Base-by-base conservation (phyloP, 108 stramenopile species). In the Nitzschia sp. region DNA sequence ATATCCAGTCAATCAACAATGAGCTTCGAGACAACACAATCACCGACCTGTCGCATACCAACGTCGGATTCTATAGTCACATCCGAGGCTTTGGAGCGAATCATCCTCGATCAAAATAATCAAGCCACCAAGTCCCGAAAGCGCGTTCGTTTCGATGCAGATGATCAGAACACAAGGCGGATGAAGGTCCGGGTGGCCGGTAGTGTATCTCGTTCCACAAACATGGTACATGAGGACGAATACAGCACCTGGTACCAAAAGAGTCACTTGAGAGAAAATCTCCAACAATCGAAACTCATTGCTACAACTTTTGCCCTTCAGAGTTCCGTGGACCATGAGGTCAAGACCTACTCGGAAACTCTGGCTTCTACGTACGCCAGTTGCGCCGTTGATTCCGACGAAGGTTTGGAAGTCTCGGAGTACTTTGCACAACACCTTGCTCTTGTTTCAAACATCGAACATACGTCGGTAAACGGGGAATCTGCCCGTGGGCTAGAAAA, bases 361-460 rank as follows among this genome's bases (percentile, higher is more conserved):
- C 60, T 61, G 1, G 41, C 41, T 44, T 25, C 60, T 5, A 45
- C 60, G 1, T 61, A 61, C 41, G 33, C 60, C 17, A 34, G 60
- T 25, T 61, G 60, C 26, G 19, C 32, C n/a, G 16, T 61, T 17
- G 60, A 61, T 23, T 16, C 41, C 1, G 15, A 31, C 22, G 36
- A 27, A 19, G 23, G 44, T 13, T 61, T 16, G 36, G 21, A 11
- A 5, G 22, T 61, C 26, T 45, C 60, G 23, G 60, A 61, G 21
- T 22, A 61, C 60, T 61, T 36, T 26, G 60, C 60, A 9, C 35
- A 45, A 23, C 60, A 61, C 26, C 26, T 61, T 13, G 60, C 38
- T 32, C 1, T 61, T 31, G 41, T 41, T 6, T 25, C 41, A n/a
- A 41, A 17, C 9, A 34, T 34, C 16, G 41, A 61, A 8, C 17